phyloP scores from a whole-genome alignment of 768 basidiomycete species.

The Rubroboletus satanas region DNA sequence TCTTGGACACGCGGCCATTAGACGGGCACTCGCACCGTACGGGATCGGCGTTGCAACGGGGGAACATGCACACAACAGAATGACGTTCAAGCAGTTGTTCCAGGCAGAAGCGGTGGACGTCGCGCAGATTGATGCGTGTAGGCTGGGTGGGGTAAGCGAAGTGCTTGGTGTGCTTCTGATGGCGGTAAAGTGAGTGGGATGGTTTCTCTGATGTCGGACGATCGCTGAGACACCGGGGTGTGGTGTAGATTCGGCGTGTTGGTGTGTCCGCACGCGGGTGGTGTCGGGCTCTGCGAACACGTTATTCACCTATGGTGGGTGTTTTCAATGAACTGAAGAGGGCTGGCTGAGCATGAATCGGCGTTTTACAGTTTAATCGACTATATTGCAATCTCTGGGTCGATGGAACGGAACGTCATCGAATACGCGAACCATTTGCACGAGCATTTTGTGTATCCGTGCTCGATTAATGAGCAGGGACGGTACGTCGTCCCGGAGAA shows the following conservation, averaged over 20 bases:
- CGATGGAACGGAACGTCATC: constrained; percentile 88
- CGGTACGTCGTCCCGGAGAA: constrained; percentile 80
- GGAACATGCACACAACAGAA: constrained; percentile 91
- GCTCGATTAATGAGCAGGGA: constrained; percentile 78
- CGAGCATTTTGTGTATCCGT: constrained; percentile 83
- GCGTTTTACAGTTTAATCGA: constrained; percentile 67
- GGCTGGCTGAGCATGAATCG: constrained; percentile 3
- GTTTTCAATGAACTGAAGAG: background rate
- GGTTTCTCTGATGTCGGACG: background rate
- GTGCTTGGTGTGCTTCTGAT: constrained; percentile 84
- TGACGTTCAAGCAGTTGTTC: constrained; percentile 93
- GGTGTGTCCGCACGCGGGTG: constrained; percentile 90
- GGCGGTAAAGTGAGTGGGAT: constrained; percentile 68
- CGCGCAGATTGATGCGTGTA: constrained; percentile 84
- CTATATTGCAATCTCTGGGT: constrained; percentile 82
- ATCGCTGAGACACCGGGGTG: background rate
- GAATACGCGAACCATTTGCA: constrained; percentile 86
- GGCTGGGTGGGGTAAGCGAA: constrained; percentile 87
- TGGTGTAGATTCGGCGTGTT: constrained; percentile 68
- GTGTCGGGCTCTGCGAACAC: constrained; percentile 90
- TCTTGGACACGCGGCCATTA: constrained; percentile 76
- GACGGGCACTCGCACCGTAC: constrained; percentile 70
- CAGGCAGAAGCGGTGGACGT: constrained; percentile 89
- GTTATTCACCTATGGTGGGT: constrained; percentile 75
- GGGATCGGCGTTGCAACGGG: constrained; percentile 92